Evolutionary conservation across 176 grass and related monocot species (phyloP), one percentile per base, ranked within the genome.

Genomic region (Pontederia paniculata): DNA sequence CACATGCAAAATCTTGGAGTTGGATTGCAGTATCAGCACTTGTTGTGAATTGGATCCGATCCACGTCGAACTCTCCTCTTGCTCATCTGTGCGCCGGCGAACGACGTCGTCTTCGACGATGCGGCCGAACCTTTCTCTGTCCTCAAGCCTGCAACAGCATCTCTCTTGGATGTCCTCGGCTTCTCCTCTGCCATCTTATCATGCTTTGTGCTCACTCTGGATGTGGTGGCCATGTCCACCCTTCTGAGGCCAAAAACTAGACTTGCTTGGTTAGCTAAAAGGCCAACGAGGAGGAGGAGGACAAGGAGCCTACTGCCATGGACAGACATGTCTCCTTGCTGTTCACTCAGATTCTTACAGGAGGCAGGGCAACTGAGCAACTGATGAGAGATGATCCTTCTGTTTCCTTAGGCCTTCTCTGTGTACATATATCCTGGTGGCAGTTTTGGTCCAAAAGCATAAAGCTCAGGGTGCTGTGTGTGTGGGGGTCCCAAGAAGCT

Each of bases 21-120:
- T 37, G 28, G n/a, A 37, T 1, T 6, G 28, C 7, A 15, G 8
- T 14, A 22, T 56, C 54, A 56, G 54, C 54, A 23, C 54, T 56
- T 56, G 54, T 56, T 56, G 54, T 56, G 54, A 23, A 56, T 56
- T 20, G 54, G 54, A 56, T 56, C 54, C 12, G 54, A 22, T 5
- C 54, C 54, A 23, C 54, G 17, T 56, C 21, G 54, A 22, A 56
- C 17, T 23, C 54, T 3, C 22, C 54, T 56, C 54, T 56, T 56
- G 54, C 22, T 28, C 54, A 56, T 19, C 20, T 23, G 54, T 19
- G 17, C 54, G 8, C 21, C 23, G 54, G 23, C 54, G 10, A 56
- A 10, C 3, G 50, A 52, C 5, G 50, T 17, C 19, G 50, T 2
- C 48, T 50, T 50, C 2, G 50, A 19, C 54, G 54, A 23, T 6